Evolutionary conservation across 2,329 filamentous ascomycete species (phyloP).

Genomic region (Corynespora cassiicola): DNA sequence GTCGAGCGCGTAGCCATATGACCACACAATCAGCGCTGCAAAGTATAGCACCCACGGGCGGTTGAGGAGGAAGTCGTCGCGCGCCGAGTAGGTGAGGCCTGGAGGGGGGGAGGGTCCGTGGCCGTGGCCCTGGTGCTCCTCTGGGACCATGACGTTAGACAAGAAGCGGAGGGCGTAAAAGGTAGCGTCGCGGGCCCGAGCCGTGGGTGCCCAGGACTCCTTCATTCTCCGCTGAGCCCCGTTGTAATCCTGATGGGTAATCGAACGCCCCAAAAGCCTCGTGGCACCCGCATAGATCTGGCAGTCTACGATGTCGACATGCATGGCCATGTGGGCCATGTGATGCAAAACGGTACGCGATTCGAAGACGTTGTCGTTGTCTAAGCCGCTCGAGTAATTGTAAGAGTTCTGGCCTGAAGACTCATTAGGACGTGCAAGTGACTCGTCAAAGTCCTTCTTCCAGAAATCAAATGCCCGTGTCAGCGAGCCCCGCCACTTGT

Average conservation of each 20-base stretch:
- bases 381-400: slow-evolving; percentile 37
- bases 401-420: slow-evolving; percentile 34
- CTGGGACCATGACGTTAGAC: slow-evolving; percentile 77
- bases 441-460: slow-evolving; percentile 90
- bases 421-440: slow-evolving; percentile 65
- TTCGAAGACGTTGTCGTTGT: slow-evolving; percentile 80
- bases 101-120: slow-evolving; percentile 32
- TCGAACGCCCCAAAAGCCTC: slow-evolving; percentile 82
- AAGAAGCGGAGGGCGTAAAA: slow-evolving; percentile 93
- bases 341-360: slow-evolving; percentile 89
- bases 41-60: slow-evolving; percentile 96
- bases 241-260: slow-evolving; percentile 80
- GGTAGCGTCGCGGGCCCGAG: slow-evolving; percentile 86
- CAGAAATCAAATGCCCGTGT: slow-evolving; percentile 91
- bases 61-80: slow-evolving; percentile 89
- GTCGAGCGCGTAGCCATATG: slow-evolving; percentile 89
- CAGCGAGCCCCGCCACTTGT: slow-evolving; percentile 88
- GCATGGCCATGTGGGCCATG: slow-evolving; percentile 96
- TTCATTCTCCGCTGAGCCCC: slow-evolving; percentile 84
- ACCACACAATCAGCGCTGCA: slow-evolving; percentile 90
- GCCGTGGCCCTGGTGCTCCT: slow-evolving; percentile 48
- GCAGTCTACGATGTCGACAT: slow-evolving; percentile 96
- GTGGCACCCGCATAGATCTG: slow-evolving; percentile 93
- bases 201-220: slow-evolving; percentile 86
- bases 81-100: slow-evolving; percentile 71